Conservation (phyloP, 176 grass and related monocot genomes). For the Zizania latifolia region DNA sequence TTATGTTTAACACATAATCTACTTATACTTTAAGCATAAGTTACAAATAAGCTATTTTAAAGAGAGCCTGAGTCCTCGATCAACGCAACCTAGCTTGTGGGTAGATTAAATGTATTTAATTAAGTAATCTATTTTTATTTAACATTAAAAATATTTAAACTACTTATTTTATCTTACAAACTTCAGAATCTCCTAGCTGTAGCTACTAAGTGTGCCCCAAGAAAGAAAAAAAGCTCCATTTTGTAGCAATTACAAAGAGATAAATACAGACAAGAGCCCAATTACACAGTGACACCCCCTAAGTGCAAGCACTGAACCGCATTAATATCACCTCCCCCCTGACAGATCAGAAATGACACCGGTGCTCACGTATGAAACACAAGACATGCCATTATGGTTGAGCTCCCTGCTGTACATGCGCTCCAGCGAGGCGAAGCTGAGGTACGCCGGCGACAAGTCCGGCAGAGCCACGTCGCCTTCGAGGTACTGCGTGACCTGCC, state of each 20-base stretch:
- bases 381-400: neutral
- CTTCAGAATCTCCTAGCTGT: too few species aligned
- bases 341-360: constrained; percentile 21
- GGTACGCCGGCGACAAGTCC: constrained; percentile 16
- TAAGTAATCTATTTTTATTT: too few species aligned
- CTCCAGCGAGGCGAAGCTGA: constrained; percentile 13
- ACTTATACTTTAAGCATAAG: too few species aligned
- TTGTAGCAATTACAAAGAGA: neutral
- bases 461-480: constrained; percentile 24
- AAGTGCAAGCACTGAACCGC: neutral
- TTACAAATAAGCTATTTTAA: too few species aligned
- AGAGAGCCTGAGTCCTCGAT: too few species aligned
- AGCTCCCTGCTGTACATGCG: neutral
- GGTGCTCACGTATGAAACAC: neutral
- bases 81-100: too few species aligned
- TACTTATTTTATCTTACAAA: too few species aligned
- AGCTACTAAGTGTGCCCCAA: too few species aligned
- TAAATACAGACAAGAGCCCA: neutral
- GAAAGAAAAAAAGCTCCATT: neutral
- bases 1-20: too few species aligned
- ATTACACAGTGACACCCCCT: neutral
- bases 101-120: too few species aligned
- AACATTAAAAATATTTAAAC: too few species aligned
- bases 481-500: constrained; percentile 39
- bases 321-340: constrained; percentile 25